Evolutionary conservation across 1,139 yeast genomes (phyloP).

Genomic region (Suzukiozyma palmioleophila): DNA sequence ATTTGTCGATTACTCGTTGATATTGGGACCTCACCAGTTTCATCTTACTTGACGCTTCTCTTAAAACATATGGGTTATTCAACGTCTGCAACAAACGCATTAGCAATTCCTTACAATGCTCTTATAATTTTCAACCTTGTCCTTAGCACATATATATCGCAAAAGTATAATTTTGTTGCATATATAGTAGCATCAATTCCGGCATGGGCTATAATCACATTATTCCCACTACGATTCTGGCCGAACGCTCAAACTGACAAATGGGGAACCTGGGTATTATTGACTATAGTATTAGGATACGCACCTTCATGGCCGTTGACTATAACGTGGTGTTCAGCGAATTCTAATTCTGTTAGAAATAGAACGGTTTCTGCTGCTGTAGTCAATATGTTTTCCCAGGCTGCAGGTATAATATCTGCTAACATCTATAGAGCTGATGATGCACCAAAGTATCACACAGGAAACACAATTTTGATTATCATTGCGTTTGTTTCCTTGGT

Average conservation of each 20-base stretch:
- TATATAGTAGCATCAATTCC: conserved; percentile 14
- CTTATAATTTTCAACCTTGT: conserved; percentile 29
- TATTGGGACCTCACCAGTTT: conserved; percentile 26
- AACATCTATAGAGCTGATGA: conserved; percentile 52
- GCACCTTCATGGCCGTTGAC: conserved; percentile 45
- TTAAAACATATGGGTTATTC: conserved; percentile 47
- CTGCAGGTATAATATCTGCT: conserved; percentile 44
- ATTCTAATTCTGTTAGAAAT: conserved; percentile 51
- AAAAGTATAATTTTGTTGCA: conserved; percentile 23
- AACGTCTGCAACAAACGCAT: conserved; percentile 43
- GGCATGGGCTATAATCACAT: conserved; percentile 13
- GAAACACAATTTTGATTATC: conserved; percentile 35
- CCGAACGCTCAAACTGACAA: conserved; percentile 29
- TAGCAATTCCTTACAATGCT: conserved; percentile 41
- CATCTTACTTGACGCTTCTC: conserved; percentile 43
- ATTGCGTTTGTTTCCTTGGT: conserved; percentile 21
- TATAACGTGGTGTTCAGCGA: conserved; percentile 54
- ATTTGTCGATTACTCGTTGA: conserved; percentile 1
- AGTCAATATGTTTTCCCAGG: conserved; percentile 55
- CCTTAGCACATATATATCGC: conserved; percentile 25
- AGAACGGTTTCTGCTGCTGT: conserved; percentile 54
- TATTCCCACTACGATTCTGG: conserved; percentile 19
- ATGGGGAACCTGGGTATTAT: conserved; percentile 45
- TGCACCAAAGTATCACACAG: conserved; percentile 49
- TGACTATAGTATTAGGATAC: conserved; percentile 38